Percentiles rank a stretch among this genome's conserved stretches.
These are phyloP conservation scores for Cryptococcus sp. DNA, from an alignment of 1,284 basidiomycete species.

Conservation along the genomic window DNA sequence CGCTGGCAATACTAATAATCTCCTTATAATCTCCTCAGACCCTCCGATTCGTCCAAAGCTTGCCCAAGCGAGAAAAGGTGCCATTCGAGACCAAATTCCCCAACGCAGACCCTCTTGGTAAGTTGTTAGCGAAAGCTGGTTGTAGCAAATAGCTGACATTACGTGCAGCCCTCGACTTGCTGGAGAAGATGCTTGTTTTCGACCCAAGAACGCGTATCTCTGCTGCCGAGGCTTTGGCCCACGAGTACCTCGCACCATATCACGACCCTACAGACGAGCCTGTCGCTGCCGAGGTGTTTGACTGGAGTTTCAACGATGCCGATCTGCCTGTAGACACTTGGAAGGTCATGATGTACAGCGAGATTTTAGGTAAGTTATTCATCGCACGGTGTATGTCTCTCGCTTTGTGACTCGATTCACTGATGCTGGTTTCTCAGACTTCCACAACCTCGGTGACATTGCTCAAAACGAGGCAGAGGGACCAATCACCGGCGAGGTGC, in stretches of 20 bases:
- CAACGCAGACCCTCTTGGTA: slow-evolving; percentile 82
- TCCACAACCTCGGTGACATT: slow-evolving; percentile 57
- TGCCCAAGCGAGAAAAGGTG: slow-evolving; percentile 93
- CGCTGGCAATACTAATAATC: neutral
- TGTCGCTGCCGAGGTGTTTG: slow-evolving; percentile 89
- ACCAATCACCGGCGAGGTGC: slow-evolving; percentile 48
- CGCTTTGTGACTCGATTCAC: neutral
- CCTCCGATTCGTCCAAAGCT: slow-evolving; percentile 95
- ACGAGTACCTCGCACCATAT: slow-evolving; percentile 96
- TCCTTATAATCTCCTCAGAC: slow-evolving; percentile 62
- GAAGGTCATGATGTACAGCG: slow-evolving; percentile 99
- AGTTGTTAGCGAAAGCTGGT: slow-evolving; percentile 24
- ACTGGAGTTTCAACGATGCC: slow-evolving; percentile 99
- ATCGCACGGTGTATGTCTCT: neutral
- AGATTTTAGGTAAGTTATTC: slow-evolving; percentile 74
- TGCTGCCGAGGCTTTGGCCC: slow-evolving; percentile 84
- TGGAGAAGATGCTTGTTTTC: slow-evolving; percentile 99
- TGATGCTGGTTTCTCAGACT: slow-evolving; percentile 44
- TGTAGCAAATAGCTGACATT: slow-evolving; percentile 3
- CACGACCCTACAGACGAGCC: slow-evolving; percentile 99
- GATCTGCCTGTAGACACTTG: slow-evolving; percentile 98
- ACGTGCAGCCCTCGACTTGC: slow-evolving; percentile 78
- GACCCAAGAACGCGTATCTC: slow-evolving; percentile 96
- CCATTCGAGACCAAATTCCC: slow-evolving; percentile 94
- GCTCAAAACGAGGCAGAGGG: slow-evolving; percentile 49